Conservation (phyloP, 352 stramenopile genomes). For the Phytophthora foliorum region DNA sequence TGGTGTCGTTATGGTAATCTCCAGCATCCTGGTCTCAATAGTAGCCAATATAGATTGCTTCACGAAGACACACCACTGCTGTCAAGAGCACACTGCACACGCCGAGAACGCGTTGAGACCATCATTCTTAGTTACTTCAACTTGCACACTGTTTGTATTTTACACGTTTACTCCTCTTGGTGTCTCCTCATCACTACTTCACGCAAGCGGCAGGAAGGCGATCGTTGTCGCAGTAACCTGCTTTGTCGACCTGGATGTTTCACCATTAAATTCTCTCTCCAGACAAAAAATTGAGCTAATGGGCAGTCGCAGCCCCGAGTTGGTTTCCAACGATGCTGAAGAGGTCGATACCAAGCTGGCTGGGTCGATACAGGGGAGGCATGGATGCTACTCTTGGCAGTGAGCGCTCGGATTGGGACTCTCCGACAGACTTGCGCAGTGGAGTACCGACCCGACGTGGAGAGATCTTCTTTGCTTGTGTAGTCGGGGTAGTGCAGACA, state of each 20-base stretch:
- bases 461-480: conserved; percentile 6
- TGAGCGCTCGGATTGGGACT: neutral
- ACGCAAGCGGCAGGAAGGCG: too few species aligned
- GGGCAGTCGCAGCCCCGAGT: neutral
- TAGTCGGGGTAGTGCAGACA: conserved; percentile 13
- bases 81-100: too few species aligned
- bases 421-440: neutral
- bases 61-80: too few species aligned
- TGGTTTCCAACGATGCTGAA: conserved; percentile 12
- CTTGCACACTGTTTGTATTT: neutral
- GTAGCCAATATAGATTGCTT: too few species aligned
- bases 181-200: too few species aligned
- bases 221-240: neutral
- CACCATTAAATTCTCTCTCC: neutral
- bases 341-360: conserved; percentile 30
- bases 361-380: conserved; percentile 27
- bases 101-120: neutral
- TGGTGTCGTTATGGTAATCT: too few species aligned
- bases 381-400: conserved; percentile 5
- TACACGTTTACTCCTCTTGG: too few species aligned
- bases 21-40: too few species aligned
- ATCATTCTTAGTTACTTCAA: neutral
- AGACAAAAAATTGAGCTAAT: neutral
- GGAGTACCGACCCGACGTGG: conserved; percentile 21
- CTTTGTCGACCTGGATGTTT: neutral